Percentiles rank a stretch among this genome's conserved stretches.
Conservation (phyloP, 495 filamentous ascomycete genomes). For the Lepidopterella palustris region DNA sequence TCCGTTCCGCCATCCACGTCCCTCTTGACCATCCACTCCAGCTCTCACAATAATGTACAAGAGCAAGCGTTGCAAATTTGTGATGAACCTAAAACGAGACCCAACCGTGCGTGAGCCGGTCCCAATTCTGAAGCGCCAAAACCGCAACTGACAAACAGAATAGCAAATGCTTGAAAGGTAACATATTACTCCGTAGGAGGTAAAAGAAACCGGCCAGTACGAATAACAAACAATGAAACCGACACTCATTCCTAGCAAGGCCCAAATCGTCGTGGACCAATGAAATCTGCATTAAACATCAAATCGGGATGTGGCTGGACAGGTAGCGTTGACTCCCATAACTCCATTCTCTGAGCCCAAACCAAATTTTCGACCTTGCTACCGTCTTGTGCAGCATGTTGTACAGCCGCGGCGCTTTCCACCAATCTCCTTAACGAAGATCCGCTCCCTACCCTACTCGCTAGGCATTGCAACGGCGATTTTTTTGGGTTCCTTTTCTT, state of each 20-base stretch:
- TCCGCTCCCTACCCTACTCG: background rate
- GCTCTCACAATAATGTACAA: constrained; percentile 3
- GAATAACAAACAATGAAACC: background rate
- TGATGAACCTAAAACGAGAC: background rate
- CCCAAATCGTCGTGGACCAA: background rate
- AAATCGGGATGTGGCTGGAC: background rate
- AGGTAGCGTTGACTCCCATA: constrained; percentile 20
- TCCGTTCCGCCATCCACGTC: too few species aligned
- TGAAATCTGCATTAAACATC: background rate
- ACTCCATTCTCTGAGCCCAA: constrained; percentile 5
- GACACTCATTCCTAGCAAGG: background rate
- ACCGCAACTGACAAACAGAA: background rate
- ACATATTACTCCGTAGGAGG: background rate
- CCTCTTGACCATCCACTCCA: too few species aligned
- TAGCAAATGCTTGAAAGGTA: background rate
- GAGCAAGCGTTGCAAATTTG: background rate
- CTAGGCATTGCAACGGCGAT: background rate
- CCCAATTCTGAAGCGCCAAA: constrained; percentile 1
- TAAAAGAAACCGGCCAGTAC: background rate
- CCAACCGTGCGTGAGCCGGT: background rate
- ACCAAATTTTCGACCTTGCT: background rate
- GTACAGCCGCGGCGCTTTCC: background rate
- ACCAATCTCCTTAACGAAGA: background rate
- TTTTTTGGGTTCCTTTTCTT: background rate
- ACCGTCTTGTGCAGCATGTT: background rate